Conservation (phyloP, 306 rosid species). For the Arachis stenosperma region DNA sequence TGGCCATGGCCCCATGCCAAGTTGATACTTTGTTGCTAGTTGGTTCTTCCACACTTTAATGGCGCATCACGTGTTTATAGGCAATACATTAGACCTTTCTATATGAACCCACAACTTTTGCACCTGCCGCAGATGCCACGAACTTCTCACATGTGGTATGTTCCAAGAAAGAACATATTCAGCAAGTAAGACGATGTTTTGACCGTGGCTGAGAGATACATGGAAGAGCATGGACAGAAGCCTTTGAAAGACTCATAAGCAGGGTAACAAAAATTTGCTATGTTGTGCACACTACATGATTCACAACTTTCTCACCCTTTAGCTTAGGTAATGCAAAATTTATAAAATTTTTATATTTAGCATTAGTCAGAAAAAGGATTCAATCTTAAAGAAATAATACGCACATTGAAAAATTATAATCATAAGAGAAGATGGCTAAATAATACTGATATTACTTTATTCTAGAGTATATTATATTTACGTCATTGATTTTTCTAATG, state of each 20-base stretch:
- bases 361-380: background rate
- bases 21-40: slow-evolving; percentile 78
- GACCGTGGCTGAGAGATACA: slow-evolving; percentile 77
- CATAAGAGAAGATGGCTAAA: background rate
- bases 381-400: background rate
- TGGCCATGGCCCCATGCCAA: slow-evolving; percentile 74
- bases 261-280: slow-evolving; percentile 49
- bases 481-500: too few species aligned
- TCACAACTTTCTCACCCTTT: background rate
- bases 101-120: slow-evolving; percentile 73
- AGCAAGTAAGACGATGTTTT: slow-evolving; percentile 71
- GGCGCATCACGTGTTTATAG: slow-evolving; percentile 89
- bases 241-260: slow-evolving; percentile 78
- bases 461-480: background rate
- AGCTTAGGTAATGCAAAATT: background rate
- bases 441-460: background rate
- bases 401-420: background rate
- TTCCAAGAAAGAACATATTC: slow-evolving; percentile 74
- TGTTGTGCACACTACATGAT: background rate
- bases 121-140: slow-evolving; percentile 40
- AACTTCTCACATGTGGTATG: slow-evolving; percentile 68
- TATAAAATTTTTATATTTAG: background rate
- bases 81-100: slow-evolving; percentile 73
- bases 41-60: slow-evolving; percentile 90
- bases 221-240: slow-evolving; percentile 84